Conservation (phyloP, 345 rosid genomes). For the Garcia nutans region DNA sequence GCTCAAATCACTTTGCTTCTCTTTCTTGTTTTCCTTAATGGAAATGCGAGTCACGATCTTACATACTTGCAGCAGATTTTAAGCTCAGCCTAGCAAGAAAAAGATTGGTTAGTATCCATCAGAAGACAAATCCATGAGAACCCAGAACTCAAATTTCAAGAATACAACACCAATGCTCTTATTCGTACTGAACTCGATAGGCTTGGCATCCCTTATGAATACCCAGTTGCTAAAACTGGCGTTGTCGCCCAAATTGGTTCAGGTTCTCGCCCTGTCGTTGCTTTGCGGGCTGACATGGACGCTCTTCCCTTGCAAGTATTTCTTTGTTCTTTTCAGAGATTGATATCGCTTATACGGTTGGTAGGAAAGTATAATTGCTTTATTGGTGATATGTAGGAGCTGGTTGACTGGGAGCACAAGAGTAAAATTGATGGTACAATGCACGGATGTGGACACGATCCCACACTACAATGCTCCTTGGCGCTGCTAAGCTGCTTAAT, state of each 20-base stretch:
- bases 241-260: conserved; percentile 70
- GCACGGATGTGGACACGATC: conserved; percentile 93
- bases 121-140: conserved; percentile 80
- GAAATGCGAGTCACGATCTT: conserved; percentile 14
- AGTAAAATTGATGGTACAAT: conserved; percentile 72
- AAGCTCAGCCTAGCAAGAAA: conserved; percentile 43
- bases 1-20: conserved; percentile 4
- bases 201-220: conserved; percentile 53
- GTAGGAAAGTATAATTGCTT: neutral
- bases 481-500: conserved; percentile 84
- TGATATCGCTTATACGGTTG: neutral
- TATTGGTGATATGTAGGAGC: conserved; percentile 44
- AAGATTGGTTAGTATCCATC: conserved; percentile 57
- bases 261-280: conserved; percentile 69
- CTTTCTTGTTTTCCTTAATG: conserved; percentile 11
- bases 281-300: conserved; percentile 90
- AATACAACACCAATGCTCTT: conserved; percentile 71
- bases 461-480: conserved; percentile 88
- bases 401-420: conserved; percentile 85
- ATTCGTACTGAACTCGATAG: conserved; percentile 58
- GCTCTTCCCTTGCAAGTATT: conserved; percentile 67
- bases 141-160: conserved; percentile 75
- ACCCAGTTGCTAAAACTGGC: conserved; percentile 74
- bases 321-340: neutral
- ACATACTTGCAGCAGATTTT: conserved; percentile 34